Base-by-base conservation (phyloP, 2,329 filamentous ascomycete genomes). In the Eutypa lata region DNA sequence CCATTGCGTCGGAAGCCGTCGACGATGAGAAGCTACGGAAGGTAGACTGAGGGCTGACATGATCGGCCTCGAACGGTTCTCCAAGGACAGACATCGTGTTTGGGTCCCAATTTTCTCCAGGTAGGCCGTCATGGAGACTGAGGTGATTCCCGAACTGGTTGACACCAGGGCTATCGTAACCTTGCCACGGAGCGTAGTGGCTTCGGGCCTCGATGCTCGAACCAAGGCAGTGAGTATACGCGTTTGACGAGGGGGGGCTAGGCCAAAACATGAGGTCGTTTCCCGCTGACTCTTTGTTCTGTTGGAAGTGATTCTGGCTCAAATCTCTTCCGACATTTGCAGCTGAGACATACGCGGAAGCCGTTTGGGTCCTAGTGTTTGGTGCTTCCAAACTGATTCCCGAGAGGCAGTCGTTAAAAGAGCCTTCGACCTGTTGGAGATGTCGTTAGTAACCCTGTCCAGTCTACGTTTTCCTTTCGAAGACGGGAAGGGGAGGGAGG, bases 321-420 rank as follows among this genome's bases (percentile, higher is more conserved):
- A 56, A 57, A 14, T 63, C 59, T 53, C 61, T 60, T 53, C 63
- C 62, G 56, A 52, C 55, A 60, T 55, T 58, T 56, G 56, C 53
- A 56, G 57, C 58, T 64, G 64, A 66, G 64, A 67, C 65, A 67
- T 56, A 56, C 52, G 56, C 57, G 54, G 58, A 47, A 46, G 53
- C 53, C 60, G 64, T 67, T 64, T 66, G 65, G 51, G 33, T 49
- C 53, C 57, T 57, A 45, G 48, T 53, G 53, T 61, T 61, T 53
- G 60, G 54, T 42, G 58, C 54, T 48, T 54, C 58, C 48, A 59
- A 46, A 35, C 55, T 55, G 37, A 51, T 21, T 50, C 43, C 49
- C 31, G 56, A 51, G 44, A 58, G 48, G 44, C 35, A 55, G 38
- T 58, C 55, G 42, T 42, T 47, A 53, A 59, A 61, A 49, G 55